A percentile compares a stretch with the other conserved stretches of the same genome.
These are phyloP conservation scores for Spironucleus salmonicida DNA, from an alignment of 208 protist species.

Conservation along the genomic window DNA sequence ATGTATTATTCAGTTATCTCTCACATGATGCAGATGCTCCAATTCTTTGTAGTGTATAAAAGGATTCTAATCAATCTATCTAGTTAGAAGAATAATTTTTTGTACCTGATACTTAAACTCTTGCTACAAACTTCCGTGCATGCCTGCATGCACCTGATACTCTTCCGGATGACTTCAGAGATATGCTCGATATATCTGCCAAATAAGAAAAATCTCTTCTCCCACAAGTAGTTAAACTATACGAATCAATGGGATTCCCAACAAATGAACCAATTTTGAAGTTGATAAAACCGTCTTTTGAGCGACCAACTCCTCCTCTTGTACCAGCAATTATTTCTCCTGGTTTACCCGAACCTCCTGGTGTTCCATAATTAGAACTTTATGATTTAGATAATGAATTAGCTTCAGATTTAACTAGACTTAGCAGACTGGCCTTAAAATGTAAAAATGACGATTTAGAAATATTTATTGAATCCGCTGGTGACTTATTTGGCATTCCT, in stretches of 20 bases:
- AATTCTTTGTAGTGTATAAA: not conserved
- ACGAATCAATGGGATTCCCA: conserved; percentile 22
- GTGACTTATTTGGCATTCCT: not conserved
- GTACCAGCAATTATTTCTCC: conserved; percentile 3
- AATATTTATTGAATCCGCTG: not conserved
- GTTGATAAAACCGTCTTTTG: conserved; percentile 21
- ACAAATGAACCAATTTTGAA: conserved; percentile 1
- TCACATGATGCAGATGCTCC: not conserved
- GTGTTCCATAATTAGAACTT: not conserved
- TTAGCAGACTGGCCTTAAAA: conserved; percentile 1
- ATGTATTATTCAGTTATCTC: not conserved
- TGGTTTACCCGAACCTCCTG: not conserved
- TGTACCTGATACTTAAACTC: conserved; percentile 10
- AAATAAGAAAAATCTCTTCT: not conserved
- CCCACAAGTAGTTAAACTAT: not conserved
- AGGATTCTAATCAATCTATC: not conserved
- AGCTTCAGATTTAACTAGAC: not conserved
- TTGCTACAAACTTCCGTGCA: not conserved
- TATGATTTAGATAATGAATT: conserved; percentile 20
- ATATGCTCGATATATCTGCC: not conserved
- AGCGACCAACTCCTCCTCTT: conserved; percentile 12
- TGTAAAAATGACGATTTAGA: not conserved
- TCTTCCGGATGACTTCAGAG: conserved; percentile 21
- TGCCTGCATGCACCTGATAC: conserved; percentile 18
- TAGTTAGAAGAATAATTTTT: conserved; percentile 1